phyloP scores from a whole-genome alignment of 192 early-diverging fungal genomes.

The Dispira parvispora region DNA sequence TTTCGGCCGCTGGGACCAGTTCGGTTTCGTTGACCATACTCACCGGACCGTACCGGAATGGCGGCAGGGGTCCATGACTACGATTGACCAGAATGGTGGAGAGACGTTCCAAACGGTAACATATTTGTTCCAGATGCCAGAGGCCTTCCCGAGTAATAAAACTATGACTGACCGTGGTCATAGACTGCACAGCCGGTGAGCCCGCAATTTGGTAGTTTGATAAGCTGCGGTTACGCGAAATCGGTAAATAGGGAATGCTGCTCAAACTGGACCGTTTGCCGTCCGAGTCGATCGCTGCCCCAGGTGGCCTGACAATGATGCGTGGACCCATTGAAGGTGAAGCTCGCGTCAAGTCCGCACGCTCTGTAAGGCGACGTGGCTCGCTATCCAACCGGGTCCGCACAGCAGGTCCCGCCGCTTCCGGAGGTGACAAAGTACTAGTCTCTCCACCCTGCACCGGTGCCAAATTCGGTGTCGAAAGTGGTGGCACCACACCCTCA shows the following conservation, averaged over 20 bases:
- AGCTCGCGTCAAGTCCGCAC: neutral
- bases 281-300: neutral
- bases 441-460: neutral
- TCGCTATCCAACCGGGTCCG: neutral
- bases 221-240: neutral
- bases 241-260: neutral
- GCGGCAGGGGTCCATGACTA: neutral
- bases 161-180: neutral
- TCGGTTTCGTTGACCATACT: constrained; percentile 30
- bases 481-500: neutral
- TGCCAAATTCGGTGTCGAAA: neutral
- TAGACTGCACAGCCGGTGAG: neutral
- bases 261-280: neutral
- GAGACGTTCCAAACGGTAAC: constrained; percentile 12
- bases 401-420: neutral
- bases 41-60: constrained; percentile 19
- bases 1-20: constrained; percentile 29
- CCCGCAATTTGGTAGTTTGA: constrained; percentile 4
- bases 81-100: constrained; percentile 16
- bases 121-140: constrained; percentile 11
- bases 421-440: neutral
- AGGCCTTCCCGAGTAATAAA: constrained; percentile 3
- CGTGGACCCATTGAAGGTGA: constrained; percentile 6
- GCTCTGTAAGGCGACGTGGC: neutral
- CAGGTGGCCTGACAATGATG: constrained; percentile 1